Percentiles rank a stretch among this genome's conserved stretches.
Conservation (phyloP, 176 grass and related monocot species). For the Oryza meyeriana region DNA sequence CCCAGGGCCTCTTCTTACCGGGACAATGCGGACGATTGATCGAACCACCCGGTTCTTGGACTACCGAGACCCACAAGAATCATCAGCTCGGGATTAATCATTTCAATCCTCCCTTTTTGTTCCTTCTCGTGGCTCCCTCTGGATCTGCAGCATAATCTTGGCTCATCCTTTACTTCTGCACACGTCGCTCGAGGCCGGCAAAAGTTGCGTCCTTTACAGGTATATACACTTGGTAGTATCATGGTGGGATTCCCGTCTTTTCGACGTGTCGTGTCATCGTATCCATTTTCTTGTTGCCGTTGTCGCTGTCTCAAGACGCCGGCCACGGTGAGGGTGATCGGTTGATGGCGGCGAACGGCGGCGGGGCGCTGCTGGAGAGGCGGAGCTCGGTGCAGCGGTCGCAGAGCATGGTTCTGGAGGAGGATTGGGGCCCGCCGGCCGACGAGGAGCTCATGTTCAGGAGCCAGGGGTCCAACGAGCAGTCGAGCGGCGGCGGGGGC, state of each 20-base stretch:
- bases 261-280: background rate
- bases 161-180: constrained; percentile 9
- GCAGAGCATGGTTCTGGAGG: constrained; percentile 36
- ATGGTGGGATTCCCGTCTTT: background rate
- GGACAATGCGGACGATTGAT: constrained; percentile 24
- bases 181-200: constrained; percentile 25
- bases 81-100: constrained; percentile 34
- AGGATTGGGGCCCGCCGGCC: constrained; percentile 2
- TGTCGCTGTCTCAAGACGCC: background rate
- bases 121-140: background rate
- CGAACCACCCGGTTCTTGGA: constrained; percentile 15
- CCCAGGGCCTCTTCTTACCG: constrained; percentile 12
- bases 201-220: constrained; percentile 47
- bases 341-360: constrained; percentile 34
- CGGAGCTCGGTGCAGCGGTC: constrained; percentile 46
- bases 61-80: constrained; percentile 4
- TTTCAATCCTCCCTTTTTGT: background rate
- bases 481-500: background rate
- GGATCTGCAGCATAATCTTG: constrained; percentile 23
- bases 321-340: background rate
- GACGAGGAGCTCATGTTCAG: constrained; percentile 18
- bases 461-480: constrained; percentile 18
- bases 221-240: constrained; percentile 33
- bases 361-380: constrained; percentile 29
- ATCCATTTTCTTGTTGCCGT: background rate